Evolutionary conservation across 495 filamentous ascomycete genomes (phyloP).

Genomic region (Chaetomium tenue): DNA sequence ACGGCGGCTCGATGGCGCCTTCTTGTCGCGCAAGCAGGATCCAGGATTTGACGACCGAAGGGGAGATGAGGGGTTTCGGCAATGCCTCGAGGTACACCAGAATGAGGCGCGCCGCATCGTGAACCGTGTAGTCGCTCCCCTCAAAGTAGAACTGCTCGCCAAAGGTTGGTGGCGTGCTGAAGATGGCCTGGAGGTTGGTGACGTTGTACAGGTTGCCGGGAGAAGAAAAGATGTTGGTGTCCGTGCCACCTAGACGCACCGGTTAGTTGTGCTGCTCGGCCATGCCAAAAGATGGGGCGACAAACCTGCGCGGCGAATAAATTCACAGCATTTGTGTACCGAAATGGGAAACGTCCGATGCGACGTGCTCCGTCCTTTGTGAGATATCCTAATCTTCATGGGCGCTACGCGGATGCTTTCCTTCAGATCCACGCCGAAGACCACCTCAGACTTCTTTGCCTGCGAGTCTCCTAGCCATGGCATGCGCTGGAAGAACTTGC

Average conservation of each 20-base stretch:
- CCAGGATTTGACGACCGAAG: slow-evolving; percentile 30
- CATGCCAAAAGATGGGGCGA: not conserved
- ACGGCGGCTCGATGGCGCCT: slow-evolving; percentile 32
- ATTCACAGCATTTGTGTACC: slow-evolving; percentile 38
- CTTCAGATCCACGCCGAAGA: slow-evolving; percentile 33
- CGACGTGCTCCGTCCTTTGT: slow-evolving; percentile 31
- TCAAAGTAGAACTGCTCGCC: slow-evolving; percentile 32
- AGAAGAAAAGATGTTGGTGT: slow-evolving; percentile 26
- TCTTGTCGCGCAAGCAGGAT: slow-evolving; percentile 32
- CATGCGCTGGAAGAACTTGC: slow-evolving; percentile 22
- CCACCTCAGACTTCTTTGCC: slow-evolving; percentile 12
- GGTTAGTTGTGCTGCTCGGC: not conserved
- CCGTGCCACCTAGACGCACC: slow-evolving; percentile 15
- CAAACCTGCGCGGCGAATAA: slow-evolving; percentile 28
- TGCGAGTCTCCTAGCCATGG: slow-evolving; percentile 16
- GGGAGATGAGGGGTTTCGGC: slow-evolving; percentile 32
- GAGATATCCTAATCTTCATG: slow-evolving; percentile 33
- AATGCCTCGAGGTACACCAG: slow-evolving; percentile 30
- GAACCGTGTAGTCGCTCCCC: slow-evolving; percentile 27
- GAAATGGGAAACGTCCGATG: slow-evolving; percentile 28
- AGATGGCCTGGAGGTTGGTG: slow-evolving; percentile 25
- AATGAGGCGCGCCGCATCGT: slow-evolving; percentile 33
- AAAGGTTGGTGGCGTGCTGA: slow-evolving; percentile 25
- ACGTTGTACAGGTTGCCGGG: slow-evolving; percentile 32
- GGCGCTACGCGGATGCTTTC: slow-evolving; percentile 30